Percentiles rank a stretch among this genome's conserved stretches.
Conservation (phyloP, 164 flowering plant genomes). For the Berberis vulgaris region DNA sequence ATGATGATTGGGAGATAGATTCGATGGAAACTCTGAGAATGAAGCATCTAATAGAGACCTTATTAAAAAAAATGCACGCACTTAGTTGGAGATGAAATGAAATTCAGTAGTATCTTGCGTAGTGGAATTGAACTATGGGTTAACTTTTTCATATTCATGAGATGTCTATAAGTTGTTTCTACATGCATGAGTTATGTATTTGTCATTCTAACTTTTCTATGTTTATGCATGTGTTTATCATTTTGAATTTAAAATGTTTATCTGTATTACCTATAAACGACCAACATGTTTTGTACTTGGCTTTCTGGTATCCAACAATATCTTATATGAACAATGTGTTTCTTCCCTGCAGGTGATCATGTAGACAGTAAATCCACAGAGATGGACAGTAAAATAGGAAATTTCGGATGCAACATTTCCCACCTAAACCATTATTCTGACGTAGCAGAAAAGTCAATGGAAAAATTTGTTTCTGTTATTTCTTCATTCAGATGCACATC, state of each 20-base stretch:
- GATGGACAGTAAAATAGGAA: constrained; percentile 24
- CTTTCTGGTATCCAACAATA: not conserved
- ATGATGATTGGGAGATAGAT: no score
- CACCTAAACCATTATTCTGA: constrained; percentile 65
- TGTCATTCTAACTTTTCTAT: not conserved
- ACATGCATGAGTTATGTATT: not conserved
- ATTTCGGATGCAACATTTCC: constrained; percentile 77
- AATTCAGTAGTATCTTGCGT: no score
- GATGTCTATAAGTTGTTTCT: not conserved
- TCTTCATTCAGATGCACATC: constrained; percentile 55
- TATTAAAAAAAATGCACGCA: no score
- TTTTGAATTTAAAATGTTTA: not conserved
- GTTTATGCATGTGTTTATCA: not conserved
- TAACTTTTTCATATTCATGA: no score
- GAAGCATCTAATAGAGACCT: no score
- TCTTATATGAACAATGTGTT: not conserved
- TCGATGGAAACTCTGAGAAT: no score
- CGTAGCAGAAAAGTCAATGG: constrained; percentile 84
- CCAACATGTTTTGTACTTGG: no score
- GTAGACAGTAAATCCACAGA: constrained; percentile 17
- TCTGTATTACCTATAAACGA: not conserved
- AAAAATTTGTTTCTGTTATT: constrained; percentile 63
- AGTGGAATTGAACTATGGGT: no score
- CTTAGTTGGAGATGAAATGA: no score
- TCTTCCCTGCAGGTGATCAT: constrained; percentile 2